phyloP scores from a whole-genome alignment of 768 basidiomycete genomes.

The Termitomyces sp. region DNA sequence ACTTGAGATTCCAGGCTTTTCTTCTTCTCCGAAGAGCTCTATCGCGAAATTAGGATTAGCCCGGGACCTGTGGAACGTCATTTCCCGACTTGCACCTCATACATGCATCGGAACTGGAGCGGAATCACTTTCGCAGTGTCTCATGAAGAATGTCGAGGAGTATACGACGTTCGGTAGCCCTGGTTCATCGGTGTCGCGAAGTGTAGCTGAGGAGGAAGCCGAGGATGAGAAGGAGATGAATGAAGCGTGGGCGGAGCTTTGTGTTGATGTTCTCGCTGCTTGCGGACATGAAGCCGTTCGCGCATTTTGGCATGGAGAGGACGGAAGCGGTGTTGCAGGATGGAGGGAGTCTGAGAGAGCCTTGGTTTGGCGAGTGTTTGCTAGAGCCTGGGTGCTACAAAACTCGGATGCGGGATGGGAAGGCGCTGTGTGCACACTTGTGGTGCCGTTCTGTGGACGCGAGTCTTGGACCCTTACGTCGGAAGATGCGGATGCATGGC shows the following conservation, averaged over 20 bases:
- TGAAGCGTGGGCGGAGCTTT: constrained; percentile 54
- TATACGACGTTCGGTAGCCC: constrained; percentile 27
- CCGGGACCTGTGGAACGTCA: constrained; percentile 50
- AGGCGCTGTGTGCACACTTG: constrained; percentile 45
- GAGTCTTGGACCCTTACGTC: constrained; percentile 21
- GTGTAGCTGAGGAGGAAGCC: constrained; percentile 1
- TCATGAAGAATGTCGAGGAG: constrained; percentile 42
- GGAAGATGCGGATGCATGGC: constrained; percentile 57
- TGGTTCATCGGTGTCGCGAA: background rate
- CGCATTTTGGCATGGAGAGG: constrained; percentile 43
- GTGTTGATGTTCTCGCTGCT: constrained; percentile 44
- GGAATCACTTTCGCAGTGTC: constrained; percentile 38
- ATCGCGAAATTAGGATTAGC: constrained; percentile 51
- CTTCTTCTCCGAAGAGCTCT: constrained; percentile 4
- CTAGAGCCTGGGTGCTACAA: constrained; percentile 48
- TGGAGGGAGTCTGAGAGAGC: constrained; percentile 38
- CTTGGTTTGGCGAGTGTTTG: constrained; percentile 52
- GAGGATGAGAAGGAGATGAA: constrained; percentile 34
- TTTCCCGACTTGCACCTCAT: constrained; percentile 36
- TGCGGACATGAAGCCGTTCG: constrained; percentile 42
- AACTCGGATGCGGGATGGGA: constrained; percentile 43
- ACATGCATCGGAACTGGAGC: constrained; percentile 36
- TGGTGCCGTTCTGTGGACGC: constrained; percentile 51
- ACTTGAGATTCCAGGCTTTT: constrained; percentile 6
- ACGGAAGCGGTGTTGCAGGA: constrained; percentile 17